These are phyloP conservation scores for Eimeria necatrix DNA, from an alignment of 169 alveolate species.

Conservation along the genomic window DNA sequence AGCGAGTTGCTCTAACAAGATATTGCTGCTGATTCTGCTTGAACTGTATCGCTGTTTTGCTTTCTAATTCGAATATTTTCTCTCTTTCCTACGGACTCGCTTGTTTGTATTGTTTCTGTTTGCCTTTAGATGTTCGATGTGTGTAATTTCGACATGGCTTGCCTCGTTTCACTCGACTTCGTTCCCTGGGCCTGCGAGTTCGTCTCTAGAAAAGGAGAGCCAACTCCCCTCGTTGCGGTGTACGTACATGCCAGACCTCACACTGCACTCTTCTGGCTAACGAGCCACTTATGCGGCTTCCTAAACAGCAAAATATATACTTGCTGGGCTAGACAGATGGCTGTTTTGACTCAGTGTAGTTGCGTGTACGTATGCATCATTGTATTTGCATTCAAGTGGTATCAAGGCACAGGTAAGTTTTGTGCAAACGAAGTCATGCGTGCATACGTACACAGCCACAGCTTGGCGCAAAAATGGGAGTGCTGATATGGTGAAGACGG, in stretches of 20 bases:
- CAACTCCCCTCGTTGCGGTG: constrained; percentile 86
- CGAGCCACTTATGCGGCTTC: constrained; percentile 24
- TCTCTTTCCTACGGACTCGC: not conserved
- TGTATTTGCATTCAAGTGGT: constrained; percentile 41
- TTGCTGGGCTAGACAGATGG: not conserved
- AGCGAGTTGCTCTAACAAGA: not conserved
- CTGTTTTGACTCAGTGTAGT: not conserved
- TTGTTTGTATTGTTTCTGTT: not conserved
- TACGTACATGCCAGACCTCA: constrained; percentile 67
- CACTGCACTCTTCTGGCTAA: not conserved
- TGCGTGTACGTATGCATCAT: not conserved
- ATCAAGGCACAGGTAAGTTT: no score
- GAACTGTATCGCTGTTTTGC: not conserved
- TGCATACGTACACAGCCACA: no score
- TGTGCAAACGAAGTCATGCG: no score
- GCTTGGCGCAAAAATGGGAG: no score
- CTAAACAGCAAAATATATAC: not conserved
- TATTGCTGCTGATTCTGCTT: not conserved
- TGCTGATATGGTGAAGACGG: no score
- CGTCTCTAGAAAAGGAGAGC: constrained; percentile 81
- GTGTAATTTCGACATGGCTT: constrained; percentile 81
- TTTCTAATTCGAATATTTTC: not conserved
- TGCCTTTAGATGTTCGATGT: constrained; percentile 72
- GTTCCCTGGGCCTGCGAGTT: constrained; percentile 88
- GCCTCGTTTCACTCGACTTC: constrained; percentile 83